phyloP scores from a whole-genome alignment of 192 early-diverging fungal genomes.

The Jimgerdemannia lactiflua region DNA sequence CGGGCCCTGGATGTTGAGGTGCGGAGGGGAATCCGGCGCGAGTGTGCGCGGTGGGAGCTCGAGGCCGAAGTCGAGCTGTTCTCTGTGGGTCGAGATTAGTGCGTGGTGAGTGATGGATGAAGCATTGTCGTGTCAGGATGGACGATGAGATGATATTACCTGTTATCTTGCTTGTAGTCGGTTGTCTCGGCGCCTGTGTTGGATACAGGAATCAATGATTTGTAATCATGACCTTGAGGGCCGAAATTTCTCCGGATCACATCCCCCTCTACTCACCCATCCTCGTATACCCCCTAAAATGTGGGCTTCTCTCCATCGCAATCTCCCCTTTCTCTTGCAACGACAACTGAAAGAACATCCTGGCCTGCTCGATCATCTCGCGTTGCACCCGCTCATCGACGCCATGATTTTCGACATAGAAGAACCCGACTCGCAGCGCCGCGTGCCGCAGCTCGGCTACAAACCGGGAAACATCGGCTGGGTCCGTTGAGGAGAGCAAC shows the following conservation, averaged over 20 bases:
- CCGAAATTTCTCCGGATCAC: neutral
- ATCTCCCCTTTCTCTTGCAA: slow-evolving; percentile 52
- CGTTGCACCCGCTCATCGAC: slow-evolving; percentile 14
- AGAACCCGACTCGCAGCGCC: slow-evolving; percentile 39
- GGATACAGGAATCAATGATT: neutral
- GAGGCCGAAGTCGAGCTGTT: slow-evolving; percentile 57
- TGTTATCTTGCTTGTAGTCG: slow-evolving; percentile 32
- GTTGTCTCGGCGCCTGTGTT: slow-evolving; percentile 27
- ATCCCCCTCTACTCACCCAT: slow-evolving; percentile 25
- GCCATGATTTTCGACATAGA: slow-evolving; percentile 30
- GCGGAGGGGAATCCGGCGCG: slow-evolving; percentile 25
- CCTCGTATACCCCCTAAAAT: slow-evolving; percentile 56
- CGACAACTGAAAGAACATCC: slow-evolving; percentile 51
- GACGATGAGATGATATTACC: neutral
- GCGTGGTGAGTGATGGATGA: neutral
- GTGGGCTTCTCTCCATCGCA: slow-evolving; percentile 49
- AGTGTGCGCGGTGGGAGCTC: slow-evolving; percentile 29
- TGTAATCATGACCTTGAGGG: neutral
- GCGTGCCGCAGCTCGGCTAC: slow-evolving; percentile 29
- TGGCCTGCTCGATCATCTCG: slow-evolving; percentile 32
- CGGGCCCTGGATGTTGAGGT: slow-evolving; percentile 51
- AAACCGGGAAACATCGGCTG: slow-evolving; percentile 7
- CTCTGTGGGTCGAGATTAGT: slow-evolving; percentile 27
- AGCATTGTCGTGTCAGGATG: neutral
- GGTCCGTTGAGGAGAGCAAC: slow-evolving; percentile 1